These are phyloP conservation scores for Pyrenophora graminea DNA, from an alignment of 2,329 filamentous ascomycete genomes.

Conservation along the genomic window DNA sequence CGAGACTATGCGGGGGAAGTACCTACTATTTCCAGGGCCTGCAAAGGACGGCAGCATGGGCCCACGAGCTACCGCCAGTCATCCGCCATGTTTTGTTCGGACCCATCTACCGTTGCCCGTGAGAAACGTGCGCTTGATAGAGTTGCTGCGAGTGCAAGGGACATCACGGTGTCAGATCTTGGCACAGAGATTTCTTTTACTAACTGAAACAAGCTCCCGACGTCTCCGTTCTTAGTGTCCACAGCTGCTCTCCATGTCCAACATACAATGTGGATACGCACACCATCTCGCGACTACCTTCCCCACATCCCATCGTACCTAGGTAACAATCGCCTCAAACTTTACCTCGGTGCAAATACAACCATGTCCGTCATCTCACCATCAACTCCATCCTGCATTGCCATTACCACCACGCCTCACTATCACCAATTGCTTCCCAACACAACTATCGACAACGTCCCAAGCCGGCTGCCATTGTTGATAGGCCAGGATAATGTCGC, in stretches of 20 bases:
- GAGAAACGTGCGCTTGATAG: constrained; percentile 8
- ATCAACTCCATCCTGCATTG: background rate
- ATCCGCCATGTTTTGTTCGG: constrained; percentile 6
- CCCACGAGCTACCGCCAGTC: constrained; percentile 13
- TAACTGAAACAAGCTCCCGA: constrained; percentile 27
- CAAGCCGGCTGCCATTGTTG: background rate
- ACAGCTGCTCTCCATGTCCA: too few relatives aligned
- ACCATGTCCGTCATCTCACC: background rate
- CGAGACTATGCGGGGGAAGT: constrained; percentile 16
- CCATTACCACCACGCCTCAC: too few relatives aligned
- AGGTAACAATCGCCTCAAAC: background rate
- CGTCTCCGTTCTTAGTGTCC: constrained; percentile 13
- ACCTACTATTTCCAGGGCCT: constrained; percentile 24
- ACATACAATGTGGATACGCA: constrained; percentile 2
- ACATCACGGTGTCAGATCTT: constrained; percentile 21
- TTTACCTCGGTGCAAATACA: background rate
- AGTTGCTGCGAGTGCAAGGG: constrained; percentile 6
- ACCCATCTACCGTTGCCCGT: constrained; percentile 8
- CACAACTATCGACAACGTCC: background rate
- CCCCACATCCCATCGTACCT: constrained; percentile 1
- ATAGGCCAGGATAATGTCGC: constrained; percentile 23
- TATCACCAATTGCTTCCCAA: background rate
- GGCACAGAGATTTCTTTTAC: constrained; percentile 25
- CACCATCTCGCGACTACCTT: background rate
- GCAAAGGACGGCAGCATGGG: background rate